Conservation (phyloP, 371 early-diverging fungal species). For the Fennellomyces sp. region DNA sequence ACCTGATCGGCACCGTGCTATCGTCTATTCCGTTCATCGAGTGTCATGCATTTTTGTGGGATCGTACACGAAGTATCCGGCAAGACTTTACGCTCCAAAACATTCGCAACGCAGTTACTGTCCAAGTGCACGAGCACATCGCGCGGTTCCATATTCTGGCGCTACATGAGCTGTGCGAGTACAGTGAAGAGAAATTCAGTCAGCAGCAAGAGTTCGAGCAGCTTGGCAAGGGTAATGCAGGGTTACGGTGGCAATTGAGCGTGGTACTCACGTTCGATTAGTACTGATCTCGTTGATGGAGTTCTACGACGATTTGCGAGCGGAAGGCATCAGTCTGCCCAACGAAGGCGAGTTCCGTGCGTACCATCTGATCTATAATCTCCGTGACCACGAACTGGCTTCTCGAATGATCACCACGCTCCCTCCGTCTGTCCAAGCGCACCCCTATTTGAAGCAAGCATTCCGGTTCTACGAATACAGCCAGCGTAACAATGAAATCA, state of each 20-base stretch:
- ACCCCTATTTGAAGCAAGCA: slow-evolving; percentile 71
- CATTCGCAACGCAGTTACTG: slow-evolving; percentile 65
- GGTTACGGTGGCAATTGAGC: too few relatives aligned
- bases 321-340: slow-evolving; percentile 52
- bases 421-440: slow-evolving; percentile 52
- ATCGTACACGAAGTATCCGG: slow-evolving; percentile 86
- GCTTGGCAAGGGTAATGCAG: slow-evolving; percentile 81
- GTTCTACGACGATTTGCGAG: slow-evolving; percentile 79
- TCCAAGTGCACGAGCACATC: slow-evolving; percentile 80
- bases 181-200: slow-evolving; percentile 63
- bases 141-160: slow-evolving; percentile 90
- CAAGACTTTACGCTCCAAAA: slow-evolving; percentile 91
- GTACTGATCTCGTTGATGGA: slow-evolving; percentile 82
- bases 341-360: slow-evolving; percentile 92
- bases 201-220: slow-evolving; percentile 89
- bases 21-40: slow-evolving; percentile 54
- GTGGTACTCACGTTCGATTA: too few relatives aligned
- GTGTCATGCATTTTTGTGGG: slow-evolving; percentile 87
- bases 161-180: slow-evolving; percentile 73
- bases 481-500: slow-evolving; percentile 60
- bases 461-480: slow-evolving; percentile 64
- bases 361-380: slow-evolving; percentile 77
- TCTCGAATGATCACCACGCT: slow-evolving; percentile 60
- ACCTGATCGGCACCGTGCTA: slow-evolving; percentile 72
- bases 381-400: slow-evolving; percentile 70